These are phyloP conservation scores for Candida golubevii DNA, from an alignment of 805 yeast species.

Conservation along the genomic window DNA sequence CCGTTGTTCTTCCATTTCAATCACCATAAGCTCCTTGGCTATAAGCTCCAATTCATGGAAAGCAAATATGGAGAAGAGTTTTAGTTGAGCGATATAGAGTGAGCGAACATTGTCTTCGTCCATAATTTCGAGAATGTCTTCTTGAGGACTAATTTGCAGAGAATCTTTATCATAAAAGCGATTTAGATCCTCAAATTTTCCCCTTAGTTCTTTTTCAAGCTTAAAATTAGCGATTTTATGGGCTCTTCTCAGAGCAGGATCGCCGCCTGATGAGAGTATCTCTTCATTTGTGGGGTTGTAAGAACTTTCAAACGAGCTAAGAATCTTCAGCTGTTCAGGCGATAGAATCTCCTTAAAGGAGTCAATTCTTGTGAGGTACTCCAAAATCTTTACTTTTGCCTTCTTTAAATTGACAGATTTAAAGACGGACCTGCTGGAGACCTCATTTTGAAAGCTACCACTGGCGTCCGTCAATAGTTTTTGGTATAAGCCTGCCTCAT, in stretches of 20 bases:
- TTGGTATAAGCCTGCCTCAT: slow-evolving; percentile 39
- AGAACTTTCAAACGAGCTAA: slow-evolving; percentile 38
- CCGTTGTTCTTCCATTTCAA: slow-evolving; percentile 28
- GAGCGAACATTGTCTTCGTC: slow-evolving; percentile 66
- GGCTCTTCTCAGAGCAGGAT: slow-evolving; percentile 51
- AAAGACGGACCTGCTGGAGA: not conserved
- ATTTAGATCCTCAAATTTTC: slow-evolving; percentile 39
- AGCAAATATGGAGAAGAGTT: slow-evolving; percentile 47
- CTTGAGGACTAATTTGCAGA: no score
- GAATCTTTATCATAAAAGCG: slow-evolving; percentile 16
- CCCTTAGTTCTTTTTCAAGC: slow-evolving; percentile 50
- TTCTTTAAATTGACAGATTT: slow-evolving; percentile 25
- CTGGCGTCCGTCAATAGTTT: slow-evolving; percentile 11
- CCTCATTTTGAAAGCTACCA: slow-evolving; percentile 11
- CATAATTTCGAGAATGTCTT: slow-evolving; percentile 12
- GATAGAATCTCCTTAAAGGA: slow-evolving; percentile 29
- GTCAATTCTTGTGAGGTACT: slow-evolving; percentile 19
- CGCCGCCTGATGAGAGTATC: slow-evolving; percentile 17
- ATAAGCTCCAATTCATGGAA: slow-evolving; percentile 55
- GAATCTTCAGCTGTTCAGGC: slow-evolving; percentile 30
- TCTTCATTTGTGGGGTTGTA: slow-evolving; percentile 42
- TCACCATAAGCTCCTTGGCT: slow-evolving; percentile 62
- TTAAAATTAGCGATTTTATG: slow-evolving; percentile 69
- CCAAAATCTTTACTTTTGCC: slow-evolving; percentile 41
- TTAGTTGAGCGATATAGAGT: slow-evolving; percentile 53